Conservation (phyloP, 73 alveolate genomes). For the Breviolum minutum region DNA sequence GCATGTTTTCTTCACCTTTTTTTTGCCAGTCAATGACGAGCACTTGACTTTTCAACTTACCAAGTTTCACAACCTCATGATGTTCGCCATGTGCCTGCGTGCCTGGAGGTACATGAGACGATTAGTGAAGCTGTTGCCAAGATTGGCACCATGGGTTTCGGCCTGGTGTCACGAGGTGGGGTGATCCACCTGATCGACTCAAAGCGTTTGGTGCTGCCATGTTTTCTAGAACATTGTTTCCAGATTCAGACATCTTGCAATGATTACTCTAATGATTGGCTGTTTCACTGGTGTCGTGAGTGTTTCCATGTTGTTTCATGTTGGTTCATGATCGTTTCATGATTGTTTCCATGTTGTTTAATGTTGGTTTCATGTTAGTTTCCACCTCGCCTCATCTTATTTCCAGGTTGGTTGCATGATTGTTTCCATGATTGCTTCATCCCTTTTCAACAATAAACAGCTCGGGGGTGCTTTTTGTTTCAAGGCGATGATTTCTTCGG, state of each 20-base stretch:
- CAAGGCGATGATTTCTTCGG: slow-evolving; percentile 47
- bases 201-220: neutral
- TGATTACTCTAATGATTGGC: neutral
- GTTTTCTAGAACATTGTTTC: neutral
- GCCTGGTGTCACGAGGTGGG: slow-evolving; percentile 13
- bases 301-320: neutral
- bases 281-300: neutral
- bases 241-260: neutral
- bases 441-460: neutral
- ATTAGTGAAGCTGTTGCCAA: slow-evolving; percentile 33
- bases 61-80: too few species aligned
- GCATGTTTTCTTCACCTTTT: too few species aligned
- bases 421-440: too few species aligned
- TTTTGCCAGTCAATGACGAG: too few species aligned
- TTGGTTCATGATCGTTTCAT: too few species aligned
- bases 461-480: neutral
- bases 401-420: neutral
- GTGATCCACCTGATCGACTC: neutral
- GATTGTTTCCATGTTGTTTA: too few species aligned
- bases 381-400: neutral
- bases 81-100: too few species aligned
- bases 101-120: neutral
- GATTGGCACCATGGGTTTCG: slow-evolving; percentile 20
- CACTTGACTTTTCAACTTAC: too few species aligned
- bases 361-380: too few species aligned